These are phyloP conservation scores for Brassica incana DNA, from an alignment of 345 rosid species.

Conservation along the genomic window DNA sequence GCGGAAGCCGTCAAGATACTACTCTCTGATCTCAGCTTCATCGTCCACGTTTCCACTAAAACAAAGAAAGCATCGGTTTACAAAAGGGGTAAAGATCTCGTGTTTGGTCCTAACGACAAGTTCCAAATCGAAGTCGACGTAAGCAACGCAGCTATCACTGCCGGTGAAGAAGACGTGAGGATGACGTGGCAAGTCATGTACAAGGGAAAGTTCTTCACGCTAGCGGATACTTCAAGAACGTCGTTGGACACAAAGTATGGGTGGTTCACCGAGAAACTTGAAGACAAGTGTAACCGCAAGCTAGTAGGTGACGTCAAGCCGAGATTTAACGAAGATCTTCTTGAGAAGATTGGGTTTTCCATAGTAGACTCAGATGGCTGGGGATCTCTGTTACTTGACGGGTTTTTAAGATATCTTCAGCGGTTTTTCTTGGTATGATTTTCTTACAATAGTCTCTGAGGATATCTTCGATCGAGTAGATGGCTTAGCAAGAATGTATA, in stretches of 20 bases:
- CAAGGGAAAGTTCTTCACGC: background rate
- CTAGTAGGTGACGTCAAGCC: slow-evolving; percentile 15
- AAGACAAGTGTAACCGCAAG: background rate
- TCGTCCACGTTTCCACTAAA: background rate
- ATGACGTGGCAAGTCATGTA: slow-evolving; percentile 16
- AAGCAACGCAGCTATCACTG: background rate
- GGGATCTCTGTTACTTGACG: background rate
- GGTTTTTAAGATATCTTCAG: slow-evolving; percentile 16
- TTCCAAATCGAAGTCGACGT: slow-evolving; percentile 25
- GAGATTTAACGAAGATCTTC: slow-evolving; percentile 6
- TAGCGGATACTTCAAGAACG: background rate
- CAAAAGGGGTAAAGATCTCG: slow-evolving; percentile 17
- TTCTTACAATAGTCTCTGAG: background rate
- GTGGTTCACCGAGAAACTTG: slow-evolving; percentile 21
- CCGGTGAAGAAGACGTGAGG: slow-evolving; percentile 8
- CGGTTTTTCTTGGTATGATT: background rate
- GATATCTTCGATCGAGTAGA: background rate
- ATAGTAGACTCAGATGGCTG: background rate
- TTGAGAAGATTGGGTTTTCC: slow-evolving; percentile 17
- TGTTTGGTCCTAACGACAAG: background rate
- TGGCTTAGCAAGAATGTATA: background rate
- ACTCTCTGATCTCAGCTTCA: slow-evolving; percentile 25
- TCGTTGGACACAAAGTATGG: slow-evolving; percentile 3
- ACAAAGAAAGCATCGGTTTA: background rate
- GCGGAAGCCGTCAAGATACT: background rate